Base-by-base conservation (phyloP, 305 asterid species). In the Nicotiana rustica region DNA sequence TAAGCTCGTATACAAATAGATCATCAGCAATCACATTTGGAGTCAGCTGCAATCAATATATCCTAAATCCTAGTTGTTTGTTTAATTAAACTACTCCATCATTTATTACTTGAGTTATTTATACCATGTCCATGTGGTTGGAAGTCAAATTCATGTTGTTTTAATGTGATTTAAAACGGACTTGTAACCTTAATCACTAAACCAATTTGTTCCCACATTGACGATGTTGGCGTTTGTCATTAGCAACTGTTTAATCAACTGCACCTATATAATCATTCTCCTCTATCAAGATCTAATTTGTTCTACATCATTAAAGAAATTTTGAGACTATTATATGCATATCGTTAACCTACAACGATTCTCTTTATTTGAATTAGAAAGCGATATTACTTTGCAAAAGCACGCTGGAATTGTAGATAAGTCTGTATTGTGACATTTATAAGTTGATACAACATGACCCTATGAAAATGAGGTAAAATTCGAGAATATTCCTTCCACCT, bases 351-450 rank as follows among this genome's bases (percentile, higher is more conserved):
- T 38, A 78, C 1, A 9, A 8, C 36, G 41, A 13, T 76, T 1
- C 8, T 15, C 25, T 38, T 76, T 1, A 55, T 6, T 21, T 47
- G 10, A 59, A 41, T 66, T 64, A 65, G 38, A 67, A 33, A 14
- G 21, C 13, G 7, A 67, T 5, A 1, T 31, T 0, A 21, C 1
- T 31, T 17, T 2, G 4, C 29, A 55, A 64, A 41, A 12, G 10
- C 56, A 80, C 60, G 21, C 44, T 88, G 88, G 52, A 66, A 47
- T 41, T 17, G 94, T 90, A 85, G 85, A 87, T 85, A 86, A 10
- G 29, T 31, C 10, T 8, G 75, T 52, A 67, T 38, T 55, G 6
- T 5, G 15, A 17, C 41, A 14, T 52, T 75, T 75, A 36, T 75
- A 75, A 52, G 65, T 56, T 73, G 41, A 73, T 52, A 68, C 79